Percentiles rank a stretch among this genome's conserved stretches.
These are phyloP conservation scores for Echium plantagineum DNA, from an alignment of 257 asterid species.

Conservation along the genomic window DNA sequence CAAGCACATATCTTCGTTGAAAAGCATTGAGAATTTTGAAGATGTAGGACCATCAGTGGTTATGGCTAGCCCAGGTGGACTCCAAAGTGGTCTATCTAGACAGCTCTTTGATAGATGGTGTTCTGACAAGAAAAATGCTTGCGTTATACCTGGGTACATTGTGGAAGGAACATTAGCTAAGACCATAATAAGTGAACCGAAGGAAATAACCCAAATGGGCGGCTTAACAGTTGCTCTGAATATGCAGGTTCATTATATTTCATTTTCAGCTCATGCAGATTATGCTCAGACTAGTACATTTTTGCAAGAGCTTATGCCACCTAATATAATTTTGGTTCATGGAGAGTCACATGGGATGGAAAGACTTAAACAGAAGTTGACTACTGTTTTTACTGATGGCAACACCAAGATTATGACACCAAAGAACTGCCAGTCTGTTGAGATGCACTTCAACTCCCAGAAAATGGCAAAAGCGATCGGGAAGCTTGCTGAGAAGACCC, in stretches of 20 bases:
- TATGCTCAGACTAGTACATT: conserved; percentile 87
- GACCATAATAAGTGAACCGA: conserved; percentile 79
- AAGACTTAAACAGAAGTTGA: conserved; percentile 84
- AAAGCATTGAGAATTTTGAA: conserved; percentile 66
- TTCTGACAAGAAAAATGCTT: conserved; percentile 72
- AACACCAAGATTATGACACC: conserved; percentile 88
- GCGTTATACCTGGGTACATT: conserved; percentile 82
- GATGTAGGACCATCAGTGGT: conserved; percentile 90
- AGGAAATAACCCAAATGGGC: conserved; percentile 82
- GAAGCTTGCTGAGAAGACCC: conserved; percentile 60
- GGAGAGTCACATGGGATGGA: conserved; percentile 91
- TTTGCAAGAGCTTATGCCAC: conserved; percentile 87
- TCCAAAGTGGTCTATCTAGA: conserved; percentile 89
- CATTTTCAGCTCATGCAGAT: conserved; percentile 98
- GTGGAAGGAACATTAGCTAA: conserved; percentile 86
- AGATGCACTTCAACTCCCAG: conserved; percentile 86
- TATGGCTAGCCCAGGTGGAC: conserved; percentile 95
- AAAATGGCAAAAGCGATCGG: conserved; percentile 86
- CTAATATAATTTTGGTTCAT: conserved; percentile 85
- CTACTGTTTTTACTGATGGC: conserved; percentile 63
- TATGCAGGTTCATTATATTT: conserved; percentile 85
- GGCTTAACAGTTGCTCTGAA: conserved; percentile 82
- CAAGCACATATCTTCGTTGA: conserved; percentile 75
- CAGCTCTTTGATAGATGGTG: conserved; percentile 97
- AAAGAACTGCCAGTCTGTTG: conserved; percentile 84